Evolutionary conservation across 768 basidiomycete genomes (phyloP), one percentile per base, ranked within the genome.

Genomic region (Lactifluus subvellereus): DNA sequence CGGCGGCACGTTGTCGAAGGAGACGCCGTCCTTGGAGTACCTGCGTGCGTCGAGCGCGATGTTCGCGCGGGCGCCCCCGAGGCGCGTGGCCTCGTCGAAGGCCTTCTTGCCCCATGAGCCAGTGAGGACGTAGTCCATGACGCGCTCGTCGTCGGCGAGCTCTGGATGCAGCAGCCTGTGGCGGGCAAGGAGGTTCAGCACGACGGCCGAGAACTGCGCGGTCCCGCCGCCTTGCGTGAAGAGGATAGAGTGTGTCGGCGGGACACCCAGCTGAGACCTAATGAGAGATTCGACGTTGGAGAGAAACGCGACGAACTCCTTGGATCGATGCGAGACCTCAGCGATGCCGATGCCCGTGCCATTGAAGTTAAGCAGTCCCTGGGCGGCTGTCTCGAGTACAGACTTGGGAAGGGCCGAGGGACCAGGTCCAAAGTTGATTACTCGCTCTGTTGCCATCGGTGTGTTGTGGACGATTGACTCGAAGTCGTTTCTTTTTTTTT

Each of bases 201-300:
- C 90, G 67, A 91, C 85, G 33, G 91, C 89, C 33, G 93, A 91
- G 78, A 98, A 98, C 75, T 98, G 94, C 32, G 79, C 84, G 0
- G 90, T 87, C 14, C 93, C 97, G 35, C 97, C 97, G 48, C 97
- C 97, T 76, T 98, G 95, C 42, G 92, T 84, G 79, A 98, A 95
- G 40, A 99, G 82, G 69, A 99, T 82, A 54, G 81, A 77, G 77
- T 98, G 95, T 10, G 87, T 89, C 45, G 82, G 72, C 9, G 97
- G 96, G 38, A 99, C 85, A 16, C 80, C 75, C 62, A 98, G 87
- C 69, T 94, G 87, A 14, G 75, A 77, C 61, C 93, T 85, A 65
- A 94, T 84, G 71, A 84, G 83, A 42, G 76, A 72, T 74, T 88
- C 84, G 70, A 88, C 77, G 54, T 78, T 73, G 60, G 78, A 76